Conservation (phyloP, 805 yeast species). For the Wickerhamiella lipophila region DNA sequence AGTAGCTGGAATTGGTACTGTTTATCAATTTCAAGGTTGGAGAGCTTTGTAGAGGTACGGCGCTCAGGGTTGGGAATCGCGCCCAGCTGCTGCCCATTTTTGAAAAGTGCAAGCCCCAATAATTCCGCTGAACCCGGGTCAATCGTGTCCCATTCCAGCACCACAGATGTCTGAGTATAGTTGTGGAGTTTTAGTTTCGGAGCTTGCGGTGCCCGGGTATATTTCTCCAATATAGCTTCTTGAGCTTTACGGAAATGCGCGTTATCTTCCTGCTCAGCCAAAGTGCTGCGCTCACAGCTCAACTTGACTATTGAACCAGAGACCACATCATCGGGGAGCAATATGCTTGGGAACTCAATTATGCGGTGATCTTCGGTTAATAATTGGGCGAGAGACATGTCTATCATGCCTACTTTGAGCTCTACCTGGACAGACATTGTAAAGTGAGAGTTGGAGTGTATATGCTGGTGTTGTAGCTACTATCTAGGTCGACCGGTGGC, state of each 20-base stretch:
- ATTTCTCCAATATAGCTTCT: constrained; percentile 54
- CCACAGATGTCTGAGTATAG: constrained; percentile 89
- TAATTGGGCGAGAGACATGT: constrained; percentile 83
- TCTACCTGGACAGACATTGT: constrained; percentile 41
- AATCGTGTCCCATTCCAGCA: constrained; percentile 84
- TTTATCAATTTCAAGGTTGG: constrained; percentile 83
- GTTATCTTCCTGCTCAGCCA: constrained; percentile 49
- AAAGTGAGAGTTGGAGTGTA: too few species aligned
- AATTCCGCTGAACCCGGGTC: constrained; percentile 72
- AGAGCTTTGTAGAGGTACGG: constrained; percentile 70
- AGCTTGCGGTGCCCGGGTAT: constrained; percentile 58
- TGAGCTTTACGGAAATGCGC: constrained; percentile 52
- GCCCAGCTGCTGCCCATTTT: constrained; percentile 57
- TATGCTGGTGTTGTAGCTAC: too few species aligned
- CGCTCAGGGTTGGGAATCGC: constrained; percentile 71
- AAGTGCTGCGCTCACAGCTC: constrained; percentile 63
- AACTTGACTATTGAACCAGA: constrained; percentile 89
- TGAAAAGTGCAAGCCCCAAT: constrained; percentile 62
- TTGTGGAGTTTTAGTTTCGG: constrained; percentile 64
- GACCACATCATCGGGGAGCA: constrained; percentile 76
- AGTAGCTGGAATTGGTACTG: constrained; percentile 66
- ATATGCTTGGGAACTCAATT: constrained; percentile 91
- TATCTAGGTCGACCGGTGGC: too few species aligned
- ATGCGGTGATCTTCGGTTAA: constrained; percentile 86
- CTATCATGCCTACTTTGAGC: constrained; percentile 87